Percentiles rank a stretch among this genome's conserved stretches.
phyloP scores from a whole-genome alignment of 768 basidiomycete species.

The Daedalea quercina region DNA sequence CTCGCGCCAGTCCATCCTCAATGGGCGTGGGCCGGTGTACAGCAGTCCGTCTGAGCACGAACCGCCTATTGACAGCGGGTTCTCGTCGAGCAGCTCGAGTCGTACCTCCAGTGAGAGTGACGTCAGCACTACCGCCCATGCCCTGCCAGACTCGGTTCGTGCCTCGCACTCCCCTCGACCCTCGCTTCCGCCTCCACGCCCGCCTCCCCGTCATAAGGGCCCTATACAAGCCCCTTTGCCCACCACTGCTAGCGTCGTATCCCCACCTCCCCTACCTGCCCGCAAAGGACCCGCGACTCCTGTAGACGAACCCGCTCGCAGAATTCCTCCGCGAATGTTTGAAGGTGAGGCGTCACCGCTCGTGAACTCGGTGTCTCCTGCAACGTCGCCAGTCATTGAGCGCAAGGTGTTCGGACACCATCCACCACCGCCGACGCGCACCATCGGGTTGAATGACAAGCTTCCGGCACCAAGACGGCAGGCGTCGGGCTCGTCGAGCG shows the following conservation, averaged over 20 bases:
- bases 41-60: constrained; percentile 3
- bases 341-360: constrained; percentile 5
- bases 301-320: constrained; percentile 10
- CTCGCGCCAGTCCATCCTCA: not conserved
- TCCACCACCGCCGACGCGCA: constrained; percentile 75
- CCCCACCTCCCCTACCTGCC: constrained; percentile 32
- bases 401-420: constrained; percentile 22
- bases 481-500: constrained; percentile 33
- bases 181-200: constrained; percentile 16
- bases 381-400: constrained; percentile 8
- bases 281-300: constrained; percentile 13
- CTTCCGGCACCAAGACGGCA: constrained; percentile 44
- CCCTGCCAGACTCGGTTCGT: constrained; percentile 9
- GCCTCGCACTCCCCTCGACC: constrained; percentile 15
- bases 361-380: not conserved
- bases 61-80: constrained; percentile 6
- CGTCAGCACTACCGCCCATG: constrained; percentile 11
- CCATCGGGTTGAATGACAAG: constrained; percentile 61
- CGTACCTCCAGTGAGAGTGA: constrained; percentile 34
- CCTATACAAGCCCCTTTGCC: constrained; percentile 9
- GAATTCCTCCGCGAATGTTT: constrained; percentile 8
- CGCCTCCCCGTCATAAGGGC: constrained; percentile 15
- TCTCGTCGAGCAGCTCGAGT: constrained; percentile 29
- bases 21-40: not conserved
- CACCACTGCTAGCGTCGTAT: constrained; percentile 17